Evolutionary conservation across 2,329 filamentous ascomycete genomes (phyloP).

Genomic region (Tothia fuscella): DNA sequence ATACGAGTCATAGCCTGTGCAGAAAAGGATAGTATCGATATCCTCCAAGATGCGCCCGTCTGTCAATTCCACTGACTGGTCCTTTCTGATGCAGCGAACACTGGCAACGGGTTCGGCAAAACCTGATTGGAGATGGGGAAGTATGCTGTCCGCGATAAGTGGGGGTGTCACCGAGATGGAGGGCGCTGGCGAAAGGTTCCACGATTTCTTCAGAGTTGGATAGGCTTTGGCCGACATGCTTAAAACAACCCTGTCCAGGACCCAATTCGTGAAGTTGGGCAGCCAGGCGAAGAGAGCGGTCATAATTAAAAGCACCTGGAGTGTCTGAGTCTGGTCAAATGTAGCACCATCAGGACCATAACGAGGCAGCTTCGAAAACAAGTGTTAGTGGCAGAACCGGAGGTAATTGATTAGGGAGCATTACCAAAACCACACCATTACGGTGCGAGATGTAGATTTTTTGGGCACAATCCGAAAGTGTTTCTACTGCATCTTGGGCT

Average conservation of each 20-base stretch:
- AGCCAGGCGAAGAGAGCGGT: constrained; percentile 9
- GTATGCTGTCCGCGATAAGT: constrained; percentile 20
- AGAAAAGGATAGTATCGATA: constrained; percentile 25
- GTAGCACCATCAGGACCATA: constrained; percentile 3
- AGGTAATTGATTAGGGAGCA: constrained; percentile 15
- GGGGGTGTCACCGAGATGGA: constrained; percentile 20
- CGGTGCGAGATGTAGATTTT: constrained; percentile 33
- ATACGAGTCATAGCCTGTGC: constrained; percentile 24
- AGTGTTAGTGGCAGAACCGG: constrained; percentile 12
- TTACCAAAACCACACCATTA: constrained; percentile 26
- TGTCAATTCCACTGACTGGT: constrained; percentile 18
- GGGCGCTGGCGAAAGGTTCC: constrained; percentile 18
- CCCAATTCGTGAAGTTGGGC: neutral
- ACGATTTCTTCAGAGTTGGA: constrained; percentile 14
- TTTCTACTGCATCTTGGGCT: constrained; percentile 24
- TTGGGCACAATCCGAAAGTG: constrained; percentile 23
- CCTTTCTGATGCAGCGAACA: constrained; percentile 17
- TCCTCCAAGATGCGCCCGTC: constrained; percentile 21
- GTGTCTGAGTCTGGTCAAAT: constrained; percentile 4
- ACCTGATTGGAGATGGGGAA: constrained; percentile 19
- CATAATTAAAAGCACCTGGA: constrained; percentile 8
- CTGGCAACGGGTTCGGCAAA: constrained; percentile 18
- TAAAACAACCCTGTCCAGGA: neutral
- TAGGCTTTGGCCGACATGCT: constrained; percentile 7
- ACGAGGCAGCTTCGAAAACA: constrained; percentile 8